Evolutionary conservation across 768 basidiomycete genomes (phyloP).

Genomic region (Mycena venus): DNA sequence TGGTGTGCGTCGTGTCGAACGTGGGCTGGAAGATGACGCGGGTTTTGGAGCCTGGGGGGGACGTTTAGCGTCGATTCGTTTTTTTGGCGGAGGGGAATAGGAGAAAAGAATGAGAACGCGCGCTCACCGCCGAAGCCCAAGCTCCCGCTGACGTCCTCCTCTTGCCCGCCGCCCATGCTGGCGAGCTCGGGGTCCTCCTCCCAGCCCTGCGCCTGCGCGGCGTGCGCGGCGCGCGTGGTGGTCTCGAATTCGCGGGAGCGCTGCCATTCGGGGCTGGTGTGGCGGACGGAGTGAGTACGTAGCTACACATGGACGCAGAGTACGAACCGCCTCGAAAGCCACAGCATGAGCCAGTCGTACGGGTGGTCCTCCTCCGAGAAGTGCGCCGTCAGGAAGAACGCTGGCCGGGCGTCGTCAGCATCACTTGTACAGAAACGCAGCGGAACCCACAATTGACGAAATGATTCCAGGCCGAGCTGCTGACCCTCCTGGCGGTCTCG

Average conservation of each 20-base stretch:
- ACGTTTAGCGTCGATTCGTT: background rate
- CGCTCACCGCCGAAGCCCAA: no score
- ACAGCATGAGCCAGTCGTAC: conserved; percentile 93
- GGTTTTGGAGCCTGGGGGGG: conserved; percentile 71
- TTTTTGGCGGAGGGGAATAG: background rate
- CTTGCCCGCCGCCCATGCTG: background rate
- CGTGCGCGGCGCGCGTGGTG: conserved; percentile 79
- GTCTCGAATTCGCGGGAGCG: conserved; percentile 92
- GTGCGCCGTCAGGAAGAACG: conserved; percentile 91
- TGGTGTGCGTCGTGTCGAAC: conserved; percentile 89
- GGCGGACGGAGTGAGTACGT: background rate
- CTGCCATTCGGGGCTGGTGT: conserved; percentile 77
- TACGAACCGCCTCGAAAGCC: conserved; percentile 78
- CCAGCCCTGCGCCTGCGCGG: conserved; percentile 67
- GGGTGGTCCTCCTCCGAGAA: conserved; percentile 93
- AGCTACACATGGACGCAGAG: background rate
- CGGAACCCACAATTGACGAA: conserved; percentile 76
- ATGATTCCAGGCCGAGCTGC: conserved; percentile 79
- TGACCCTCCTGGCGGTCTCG: conserved; percentile 86
- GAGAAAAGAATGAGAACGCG: background rate
- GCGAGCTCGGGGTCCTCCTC: conserved; percentile 49
- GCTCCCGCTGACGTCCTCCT: conserved; percentile 26
- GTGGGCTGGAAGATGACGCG: conserved; percentile 92
- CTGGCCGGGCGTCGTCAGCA: conserved; percentile 49
- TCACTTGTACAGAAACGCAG: no score